Evolutionary conservation across 2,329 filamentous ascomycete species (phyloP), one percentile per base, ranked within the genome.

Genomic region (Aspergillaceae sp.): DNA sequence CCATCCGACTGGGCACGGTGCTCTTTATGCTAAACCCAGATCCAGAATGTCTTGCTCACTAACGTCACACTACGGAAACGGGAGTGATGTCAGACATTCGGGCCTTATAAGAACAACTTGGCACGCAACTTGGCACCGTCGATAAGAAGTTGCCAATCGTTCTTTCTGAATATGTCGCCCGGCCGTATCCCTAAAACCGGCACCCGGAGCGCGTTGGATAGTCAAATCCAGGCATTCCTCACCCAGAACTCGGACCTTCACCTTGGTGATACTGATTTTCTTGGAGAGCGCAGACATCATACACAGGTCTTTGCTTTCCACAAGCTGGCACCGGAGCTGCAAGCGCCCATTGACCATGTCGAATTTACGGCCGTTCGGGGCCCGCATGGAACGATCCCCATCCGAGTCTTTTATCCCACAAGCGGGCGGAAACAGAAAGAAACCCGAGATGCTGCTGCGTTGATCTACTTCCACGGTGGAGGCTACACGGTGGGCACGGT

Each of bases 401-500:
- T 67, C n/a, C 55, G 63, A 3, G 48, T 64, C 7, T 58, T 67
- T n/a, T 64, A 66, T 44, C 59, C 60, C 3, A 51, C 47, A 35
- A 43, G 19, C 36, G 29, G 40, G 7, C 9, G 28, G 11, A 5
- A 41, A 4, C 40, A 9, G 28, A 29, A 41, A 41, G 44, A 28
- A 47, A 43, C 28, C 32, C 48, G 48, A 49, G 43, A 59, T 42
- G 49, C 48, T 29, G 51, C 58, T 29, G 63, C 60, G 2, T 48
- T 67, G 9, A 59, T 68, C 3, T 67, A 68, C 48, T 62, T 69
- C 45, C 67, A 69, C 44, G 62, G 65, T 7, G 65, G 64, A 6
- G 64, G 66, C 1, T 69, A 66, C 50, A 67, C 64, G 1, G 57
- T 68, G 28, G 65, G 65, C 9, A 56, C 54, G n/a, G 61, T 67